These are phyloP conservation scores for Dothistroma pini DNA, from an alignment of 2,329 filamentous ascomycete species.

Conservation along the genomic window DNA sequence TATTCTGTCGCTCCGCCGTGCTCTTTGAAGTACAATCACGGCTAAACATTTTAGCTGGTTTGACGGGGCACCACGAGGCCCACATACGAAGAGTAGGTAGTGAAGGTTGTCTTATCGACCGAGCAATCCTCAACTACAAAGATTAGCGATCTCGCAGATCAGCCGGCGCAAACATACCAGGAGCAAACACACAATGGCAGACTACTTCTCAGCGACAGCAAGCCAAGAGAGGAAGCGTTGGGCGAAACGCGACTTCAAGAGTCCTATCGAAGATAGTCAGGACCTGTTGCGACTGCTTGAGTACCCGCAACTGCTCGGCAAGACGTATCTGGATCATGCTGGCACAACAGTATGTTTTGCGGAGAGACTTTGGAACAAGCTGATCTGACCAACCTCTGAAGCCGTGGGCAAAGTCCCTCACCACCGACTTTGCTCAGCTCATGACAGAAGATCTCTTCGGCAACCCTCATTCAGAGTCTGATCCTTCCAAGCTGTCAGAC, in stretches of 20 bases:
- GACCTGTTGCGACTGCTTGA: conserved; percentile 45
- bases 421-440: conserved; percentile 71
- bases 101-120: background rate
- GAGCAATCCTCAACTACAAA: background rate
- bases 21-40: background rate
- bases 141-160: background rate
- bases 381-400: conserved; percentile 14
- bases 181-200: background rate
- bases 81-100: background rate
- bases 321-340: conserved; percentile 80
- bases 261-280: conserved; percentile 37
- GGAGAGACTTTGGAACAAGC: background rate
- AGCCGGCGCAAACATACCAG: background rate
- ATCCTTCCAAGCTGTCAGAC: conserved; percentile 72
- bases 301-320: conserved; percentile 40
- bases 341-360: conserved; percentile 60
- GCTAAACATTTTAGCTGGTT: background rate
- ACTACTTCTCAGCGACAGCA: background rate
- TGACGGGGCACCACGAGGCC: background rate
- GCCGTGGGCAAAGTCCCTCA: conserved; percentile 70
- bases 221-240: conserved; percentile 2
- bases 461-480: conserved; percentile 84
- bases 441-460: conserved; percentile 76
- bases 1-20: background rate
- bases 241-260: conserved; percentile 12